Percentiles rank a stretch among this genome's conserved stretches.
Evolutionary conservation across 2,329 filamentous ascomycete species (phyloP).

Genomic region (Coniochaeta prunicola): DNA sequence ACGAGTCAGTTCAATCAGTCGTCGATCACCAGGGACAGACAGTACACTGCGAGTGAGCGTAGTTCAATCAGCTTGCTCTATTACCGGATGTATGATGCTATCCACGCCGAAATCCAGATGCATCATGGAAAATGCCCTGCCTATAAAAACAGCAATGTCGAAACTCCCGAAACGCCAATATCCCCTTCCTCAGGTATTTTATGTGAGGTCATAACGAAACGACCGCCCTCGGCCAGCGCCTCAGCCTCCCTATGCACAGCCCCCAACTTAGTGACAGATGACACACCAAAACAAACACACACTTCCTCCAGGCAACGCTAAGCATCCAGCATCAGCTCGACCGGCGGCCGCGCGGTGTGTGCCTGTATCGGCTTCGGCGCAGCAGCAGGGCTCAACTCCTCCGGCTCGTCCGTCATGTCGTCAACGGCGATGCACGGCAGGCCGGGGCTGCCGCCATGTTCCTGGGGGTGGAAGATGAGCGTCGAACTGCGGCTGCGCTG

Average conservation of each 20-base stretch:
- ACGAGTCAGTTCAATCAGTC: no score
- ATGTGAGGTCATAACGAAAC: background rate
- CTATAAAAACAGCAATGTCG: background rate
- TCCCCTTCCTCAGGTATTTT: background rate
- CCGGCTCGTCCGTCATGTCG: slow-evolving; percentile 54
- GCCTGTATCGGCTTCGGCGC: slow-evolving; percentile 42
- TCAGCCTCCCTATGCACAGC: background rate
- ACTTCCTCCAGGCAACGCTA: slow-evolving; percentile 1
- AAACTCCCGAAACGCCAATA: background rate
- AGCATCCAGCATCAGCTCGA: slow-evolving; percentile 54
- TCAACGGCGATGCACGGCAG: slow-evolving; percentile 61
- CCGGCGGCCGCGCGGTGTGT: slow-evolving; percentile 55
- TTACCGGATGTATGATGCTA: background rate
- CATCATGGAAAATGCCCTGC: background rate
- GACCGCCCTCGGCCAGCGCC: background rate
- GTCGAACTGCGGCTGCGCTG: slow-evolving; percentile 56
- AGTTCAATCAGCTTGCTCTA: background rate
- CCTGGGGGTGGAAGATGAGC: slow-evolving; percentile 57
- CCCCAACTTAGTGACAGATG: background rate
- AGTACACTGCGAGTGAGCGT: background rate
- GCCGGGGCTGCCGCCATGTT: slow-evolving; percentile 44
- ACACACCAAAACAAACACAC: background rate
- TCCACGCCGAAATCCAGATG: background rate
- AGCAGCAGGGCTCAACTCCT: slow-evolving; percentile 30
- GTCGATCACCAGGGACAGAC: background rate